These are phyloP conservation scores for Cladosporium halotolerans DNA, from an alignment of 2,329 filamentous ascomycete species.

Conservation along the genomic window DNA sequence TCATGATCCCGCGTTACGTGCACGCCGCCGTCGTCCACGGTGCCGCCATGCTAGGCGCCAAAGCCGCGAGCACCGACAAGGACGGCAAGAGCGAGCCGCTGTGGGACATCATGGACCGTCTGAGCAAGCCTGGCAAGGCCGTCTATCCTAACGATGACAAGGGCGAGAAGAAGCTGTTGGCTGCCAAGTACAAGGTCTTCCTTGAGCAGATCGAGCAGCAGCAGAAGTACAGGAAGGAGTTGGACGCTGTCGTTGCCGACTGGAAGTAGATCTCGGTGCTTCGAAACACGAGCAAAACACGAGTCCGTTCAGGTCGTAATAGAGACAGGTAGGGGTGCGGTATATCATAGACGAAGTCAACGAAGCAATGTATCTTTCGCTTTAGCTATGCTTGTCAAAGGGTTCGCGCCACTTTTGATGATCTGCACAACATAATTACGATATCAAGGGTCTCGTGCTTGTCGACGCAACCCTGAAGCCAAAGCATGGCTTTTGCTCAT, in stretches of 20 bases:
- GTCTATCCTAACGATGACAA: conserved; percentile 67
- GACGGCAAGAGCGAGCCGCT: conserved; percentile 76
- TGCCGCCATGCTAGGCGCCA: conserved; percentile 96
- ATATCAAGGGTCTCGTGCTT: too few species aligned
- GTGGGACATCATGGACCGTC: conserved; percentile 96
- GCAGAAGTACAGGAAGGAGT: conserved; percentile 69
- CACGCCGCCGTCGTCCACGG: conserved; percentile 94
- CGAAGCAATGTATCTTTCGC: not conserved
- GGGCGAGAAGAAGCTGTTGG: conserved; percentile 70
- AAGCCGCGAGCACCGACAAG: conserved; percentile 78
- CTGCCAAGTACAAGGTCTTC: conserved; percentile 93
- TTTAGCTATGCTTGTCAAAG: too few species aligned
- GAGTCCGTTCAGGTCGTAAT: not conserved
- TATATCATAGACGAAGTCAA: not conserved
- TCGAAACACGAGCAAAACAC: too few species aligned
- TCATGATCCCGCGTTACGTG: conserved; percentile 87
- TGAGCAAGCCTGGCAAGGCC: conserved; percentile 87
- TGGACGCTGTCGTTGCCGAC: conserved; percentile 54
- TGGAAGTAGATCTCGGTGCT: conserved; percentile 21
- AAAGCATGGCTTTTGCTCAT: not conserved
- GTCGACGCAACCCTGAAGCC: too few species aligned
- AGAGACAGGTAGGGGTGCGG: not conserved
- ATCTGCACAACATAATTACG: too few species aligned
- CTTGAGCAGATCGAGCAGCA: conserved; percentile 85
- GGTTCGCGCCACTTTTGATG: too few species aligned